These are phyloP conservation scores for Babesia sp. DNA, from an alignment of 169 alveolate genomes.

Conservation along the genomic window DNA sequence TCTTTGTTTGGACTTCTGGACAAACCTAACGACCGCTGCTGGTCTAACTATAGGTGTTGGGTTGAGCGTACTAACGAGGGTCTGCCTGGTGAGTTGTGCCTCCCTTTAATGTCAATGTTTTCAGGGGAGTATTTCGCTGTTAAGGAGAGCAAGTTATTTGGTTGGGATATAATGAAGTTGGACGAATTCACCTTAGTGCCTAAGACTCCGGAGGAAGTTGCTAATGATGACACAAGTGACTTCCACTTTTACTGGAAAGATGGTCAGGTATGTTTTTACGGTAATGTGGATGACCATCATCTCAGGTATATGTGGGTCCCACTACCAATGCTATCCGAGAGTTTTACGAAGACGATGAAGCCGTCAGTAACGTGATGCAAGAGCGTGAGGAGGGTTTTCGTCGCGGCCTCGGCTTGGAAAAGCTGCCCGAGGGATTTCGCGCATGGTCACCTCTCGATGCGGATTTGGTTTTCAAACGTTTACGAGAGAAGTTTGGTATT, in stretches of 20 bases:
- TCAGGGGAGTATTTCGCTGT: conserved; percentile 85
- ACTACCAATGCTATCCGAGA: conserved; percentile 70
- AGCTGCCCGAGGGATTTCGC: conserved; percentile 18
- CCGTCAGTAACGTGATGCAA: conserved; percentile 59
- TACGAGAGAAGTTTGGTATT: conserved; percentile 42
- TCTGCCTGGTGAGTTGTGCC: conserved; percentile 57
- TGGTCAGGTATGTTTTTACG: conserved; percentile 37
- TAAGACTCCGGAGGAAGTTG: conserved; percentile 69
- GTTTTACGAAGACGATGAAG: conserved; percentile 69
- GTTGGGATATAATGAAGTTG: conserved; percentile 79
- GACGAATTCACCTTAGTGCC: conserved; percentile 66
- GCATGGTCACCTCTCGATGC: conserved; percentile 62
- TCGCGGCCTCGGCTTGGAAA: background rate
- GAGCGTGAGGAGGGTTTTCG: conserved; percentile 23
- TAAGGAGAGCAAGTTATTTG: conserved; percentile 78
- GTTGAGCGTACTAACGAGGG: conserved; percentile 76
- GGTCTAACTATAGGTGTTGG: conserved; percentile 79
- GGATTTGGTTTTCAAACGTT: conserved; percentile 52
- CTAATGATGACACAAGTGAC: conserved; percentile 70
- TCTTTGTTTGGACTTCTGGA: conserved; percentile 78
- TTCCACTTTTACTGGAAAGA: conserved; percentile 76
- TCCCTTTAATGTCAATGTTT: background rate
- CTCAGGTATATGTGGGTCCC: conserved; percentile 70
- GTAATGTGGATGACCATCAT: background rate
- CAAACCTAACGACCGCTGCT: conserved; percentile 78